Conservation (phyloP, 2,329 filamentous ascomycete species). For the Dothistroma pini region DNA sequence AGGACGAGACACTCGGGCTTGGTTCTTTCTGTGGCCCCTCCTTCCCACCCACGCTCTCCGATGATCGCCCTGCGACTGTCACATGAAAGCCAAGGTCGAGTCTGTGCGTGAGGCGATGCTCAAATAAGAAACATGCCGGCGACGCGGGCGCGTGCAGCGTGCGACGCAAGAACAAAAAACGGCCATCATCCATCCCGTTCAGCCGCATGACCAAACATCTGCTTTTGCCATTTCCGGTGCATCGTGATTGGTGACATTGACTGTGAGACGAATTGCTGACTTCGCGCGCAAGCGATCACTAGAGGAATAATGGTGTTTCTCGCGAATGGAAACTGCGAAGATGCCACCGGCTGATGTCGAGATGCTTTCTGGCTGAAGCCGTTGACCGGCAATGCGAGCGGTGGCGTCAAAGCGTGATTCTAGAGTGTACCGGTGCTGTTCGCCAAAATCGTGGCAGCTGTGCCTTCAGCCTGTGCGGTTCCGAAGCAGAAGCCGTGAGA, state of each 20-base stretch:
- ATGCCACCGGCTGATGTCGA: neutral
- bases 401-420: neutral
- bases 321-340: neutral
- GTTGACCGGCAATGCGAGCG: neutral
- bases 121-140: constrained; percentile 2
- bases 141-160: neutral
- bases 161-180: neutral
- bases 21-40: neutral
- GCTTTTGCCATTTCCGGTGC: neutral
- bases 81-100: neutral
- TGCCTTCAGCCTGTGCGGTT: too few relatives aligned
- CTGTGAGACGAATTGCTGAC: neutral
- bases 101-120: neutral
- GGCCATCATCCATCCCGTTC: neutral
- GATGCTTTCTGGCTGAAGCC: neutral
- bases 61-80: neutral
- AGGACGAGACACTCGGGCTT: neutral
- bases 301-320: neutral
- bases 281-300: neutral
- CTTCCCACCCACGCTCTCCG: neutral
- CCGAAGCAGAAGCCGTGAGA: neutral
- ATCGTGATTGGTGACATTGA: neutral
- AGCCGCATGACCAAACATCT: neutral
- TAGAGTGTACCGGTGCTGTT: neutral
- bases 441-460: neutral